Conservation (phyloP, 2,329 filamentous ascomycete species). For the Xylaria sp. region DNA sequence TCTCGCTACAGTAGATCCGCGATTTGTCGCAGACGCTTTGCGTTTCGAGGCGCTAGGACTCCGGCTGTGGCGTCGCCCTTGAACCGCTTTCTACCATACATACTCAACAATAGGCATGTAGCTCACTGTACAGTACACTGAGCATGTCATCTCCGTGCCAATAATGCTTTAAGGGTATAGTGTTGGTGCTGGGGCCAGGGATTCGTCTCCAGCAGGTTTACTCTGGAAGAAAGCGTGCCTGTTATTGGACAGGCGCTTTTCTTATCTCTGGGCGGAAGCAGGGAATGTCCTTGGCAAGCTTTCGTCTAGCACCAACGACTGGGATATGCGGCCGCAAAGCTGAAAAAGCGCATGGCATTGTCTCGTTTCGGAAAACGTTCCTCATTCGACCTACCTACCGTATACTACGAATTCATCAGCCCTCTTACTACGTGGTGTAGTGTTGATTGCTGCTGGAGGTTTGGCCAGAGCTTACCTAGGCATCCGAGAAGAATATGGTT, state of each 20-base stretch:
- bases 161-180: background rate
- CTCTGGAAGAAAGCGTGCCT: constrained; percentile 8
- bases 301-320: constrained; percentile 17
- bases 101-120: no score
- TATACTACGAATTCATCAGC: background rate
- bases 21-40: constrained; percentile 9
- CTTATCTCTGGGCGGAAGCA: constrained; percentile 39
- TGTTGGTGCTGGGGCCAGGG: background rate
- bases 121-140: no score
- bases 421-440: background rate
- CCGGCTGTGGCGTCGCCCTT: background rate
- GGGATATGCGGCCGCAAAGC: constrained; percentile 23
- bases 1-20: constrained; percentile 17
- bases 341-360: constrained; percentile 24
- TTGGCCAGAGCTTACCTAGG: constrained; percentile 11
- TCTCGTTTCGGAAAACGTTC: constrained; percentile 28
- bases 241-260: constrained; percentile 28
- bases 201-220: background rate
- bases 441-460: background rate
- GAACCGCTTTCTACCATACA: no score
- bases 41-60: constrained; percentile 3
- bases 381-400: constrained; percentile 1
- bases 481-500: background rate
- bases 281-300: constrained; percentile 32
- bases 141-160: background rate